Base-by-base conservation (phyloP, 768 basidiomycete genomes). In the Holtermannia corniformis region DNA sequence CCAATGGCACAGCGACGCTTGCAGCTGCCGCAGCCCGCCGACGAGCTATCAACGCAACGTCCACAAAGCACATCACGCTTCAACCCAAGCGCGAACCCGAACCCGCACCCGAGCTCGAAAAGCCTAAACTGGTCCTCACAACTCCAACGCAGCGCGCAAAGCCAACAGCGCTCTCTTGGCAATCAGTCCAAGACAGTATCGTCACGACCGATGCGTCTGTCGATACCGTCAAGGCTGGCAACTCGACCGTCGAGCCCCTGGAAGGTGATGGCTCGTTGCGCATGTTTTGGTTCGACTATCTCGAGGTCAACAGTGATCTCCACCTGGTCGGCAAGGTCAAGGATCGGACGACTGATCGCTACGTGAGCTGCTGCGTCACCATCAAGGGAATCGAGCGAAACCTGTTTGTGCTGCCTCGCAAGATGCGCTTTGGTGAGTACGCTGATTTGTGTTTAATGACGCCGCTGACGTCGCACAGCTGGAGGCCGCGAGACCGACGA, bases 241-340 rank as follows among this genome's bases (percentile, higher is more conserved):
- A 48, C 47, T 49, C 50, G 27, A 52, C 22, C 27, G 44, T 37
- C 45, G 50, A 23, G 54, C 84, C 83, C 0, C 77, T 91, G 1
- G 88, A 96, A 64, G 74, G 80, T 3, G 89, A 95, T 58, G 90
- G 88, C 1, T 85, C 82, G 2, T 74, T 97, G 13, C 80, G 80
- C 23, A 91, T 99, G 77, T 99, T 84, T 76, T 99, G 95, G 95
- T 76, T 96, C 20, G 95, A 99, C 67, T 89, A 89, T 64, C 81
- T 92, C 27, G 90, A 97, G 67, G 80, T 85, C 14, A 56, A 71
- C 22, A 93, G 91, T 14, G 81, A 80, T 54, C 76, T 99, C 3
- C 85, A 88, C 67, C 85, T 99, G 58, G 80, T 87, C 42, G 95
- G 95, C 5, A 97, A 97, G 73, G 79, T 91, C 41, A 81, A 85